Evolutionary conservation across 2,329 filamentous ascomycete genomes (phyloP), one percentile per base, ranked within the genome.

Genomic region (Huntiella savannae): DNA sequence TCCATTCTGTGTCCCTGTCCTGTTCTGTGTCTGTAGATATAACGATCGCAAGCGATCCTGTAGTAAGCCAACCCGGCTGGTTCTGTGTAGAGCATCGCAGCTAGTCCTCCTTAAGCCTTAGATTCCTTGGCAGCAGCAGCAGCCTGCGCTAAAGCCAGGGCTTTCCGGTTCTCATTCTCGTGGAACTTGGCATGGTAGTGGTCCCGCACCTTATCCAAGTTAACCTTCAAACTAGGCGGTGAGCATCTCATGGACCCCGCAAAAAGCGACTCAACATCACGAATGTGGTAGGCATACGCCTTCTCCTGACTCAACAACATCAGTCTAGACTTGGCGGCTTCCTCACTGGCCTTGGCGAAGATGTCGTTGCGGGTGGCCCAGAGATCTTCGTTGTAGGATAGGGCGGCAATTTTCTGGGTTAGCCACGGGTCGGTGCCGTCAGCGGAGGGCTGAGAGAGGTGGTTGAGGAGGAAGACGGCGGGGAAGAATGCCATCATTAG

Each of bases 201-300:
- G 56, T 68, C 70, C 12, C 73, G 64, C 22, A 75, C 63, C 53
- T 71, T 61, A 57, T 73, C 70, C 40, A 77, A 58, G 58, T 71
- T 71, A 52, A 63, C 57, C 22, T 36, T 47, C 17, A 35, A 36
- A 33, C 48, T 49, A 22, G 48, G 48, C 16, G 48, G 43, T 12
- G 45, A 39, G 22, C 43, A 46, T 12, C 48, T 44, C 51, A 64
- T 61, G 54, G 71, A 68, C 36, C 73, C 73, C 22, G 73, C 71
- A 19, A 68, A 68, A 13, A 75, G 63, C 58, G 65, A 77, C 73
- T 77, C 73, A 39, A 72, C 72, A 52, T 60, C 73, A 53, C 66
- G 65, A 53, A 75, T 63, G 51, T 75, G 70, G 53, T 71, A 60
- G 53, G 63, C 64, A 57, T 63, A 64, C 56, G 63, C 63, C 53